phyloP scores from a whole-genome alignment of 495 filamentous ascomycete species.

The Chlorociboria aeruginascens region DNA sequence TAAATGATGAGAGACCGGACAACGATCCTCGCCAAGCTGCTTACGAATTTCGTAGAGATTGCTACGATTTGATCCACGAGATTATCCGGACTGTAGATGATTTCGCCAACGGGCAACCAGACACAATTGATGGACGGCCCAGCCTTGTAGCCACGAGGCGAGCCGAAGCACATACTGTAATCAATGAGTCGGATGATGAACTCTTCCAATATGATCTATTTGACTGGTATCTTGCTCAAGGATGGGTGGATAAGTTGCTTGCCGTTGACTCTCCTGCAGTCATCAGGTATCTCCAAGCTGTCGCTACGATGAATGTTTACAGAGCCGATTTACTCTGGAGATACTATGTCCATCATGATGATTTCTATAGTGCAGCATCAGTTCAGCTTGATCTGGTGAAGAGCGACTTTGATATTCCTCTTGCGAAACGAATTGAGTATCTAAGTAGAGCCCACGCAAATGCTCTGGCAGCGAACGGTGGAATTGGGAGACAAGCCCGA shows the following conservation, averaged over 20 bases:
- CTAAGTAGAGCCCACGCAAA: constrained; percentile 81
- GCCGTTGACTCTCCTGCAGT: constrained; percentile 73
- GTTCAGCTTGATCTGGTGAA: constrained; percentile 78
- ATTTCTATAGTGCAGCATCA: constrained; percentile 72
- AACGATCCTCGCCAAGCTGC: constrained; percentile 55
- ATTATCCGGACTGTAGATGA: constrained; percentile 67
- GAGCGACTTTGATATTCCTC: constrained; percentile 59
- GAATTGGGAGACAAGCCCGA: constrained; percentile 59
- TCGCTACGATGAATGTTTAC: constrained; percentile 49
- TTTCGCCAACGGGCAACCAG: constrained; percentile 49
- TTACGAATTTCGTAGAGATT: constrained; percentile 60
- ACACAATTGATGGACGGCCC: constrained; percentile 63
- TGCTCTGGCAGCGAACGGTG: constrained; percentile 60
- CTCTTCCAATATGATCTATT: constrained; percentile 91
- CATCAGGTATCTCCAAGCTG: constrained; percentile 71
- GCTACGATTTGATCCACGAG: constrained; percentile 72
- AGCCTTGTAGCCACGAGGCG: constrained; percentile 64
- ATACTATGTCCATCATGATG: constrained; percentile 68
- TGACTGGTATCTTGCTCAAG: constrained; percentile 85
- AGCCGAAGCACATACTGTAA: constrained; percentile 75
- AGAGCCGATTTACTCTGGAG: constrained; percentile 89
- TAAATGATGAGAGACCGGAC: constrained; percentile 36
- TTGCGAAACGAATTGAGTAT: constrained; percentile 77
- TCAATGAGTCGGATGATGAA: constrained; percentile 76
- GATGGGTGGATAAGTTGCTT: constrained; percentile 73